These are phyloP conservation scores for Drechslera avenae DNA, from an alignment of 2,329 filamentous ascomycete genomes.

Conservation along the genomic window DNA sequence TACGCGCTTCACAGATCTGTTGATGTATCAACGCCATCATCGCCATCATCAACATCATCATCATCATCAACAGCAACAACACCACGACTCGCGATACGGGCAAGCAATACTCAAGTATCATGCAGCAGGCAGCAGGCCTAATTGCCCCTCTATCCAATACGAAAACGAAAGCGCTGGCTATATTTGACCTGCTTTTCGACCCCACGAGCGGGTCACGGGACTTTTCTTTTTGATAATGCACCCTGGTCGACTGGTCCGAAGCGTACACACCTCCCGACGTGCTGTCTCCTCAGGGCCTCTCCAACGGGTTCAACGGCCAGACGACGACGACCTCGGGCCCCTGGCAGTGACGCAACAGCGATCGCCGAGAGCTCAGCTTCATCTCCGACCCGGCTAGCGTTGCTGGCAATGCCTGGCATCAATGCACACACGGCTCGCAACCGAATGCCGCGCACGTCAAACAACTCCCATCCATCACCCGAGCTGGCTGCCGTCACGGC, in stretches of 20 bases:
- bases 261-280: neutral
- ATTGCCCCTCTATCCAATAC: neutral
- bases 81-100: no score
- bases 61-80: no score
- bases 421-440: constrained; percentile 8
- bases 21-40: no score
- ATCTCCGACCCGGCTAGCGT: constrained; percentile 13
- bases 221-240: constrained; percentile 1
- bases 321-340: neutral
- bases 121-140: no score
- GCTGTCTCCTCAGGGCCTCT: neutral
- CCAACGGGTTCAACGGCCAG: constrained; percentile 14
- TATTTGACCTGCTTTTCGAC: no score
- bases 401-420: constrained; percentile 6
- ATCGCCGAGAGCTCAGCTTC: constrained; percentile 5
- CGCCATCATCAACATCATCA: no score
- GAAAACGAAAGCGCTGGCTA: neutral
- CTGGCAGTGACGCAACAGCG: constrained; percentile 13
- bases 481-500: neutral
- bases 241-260: neutral
- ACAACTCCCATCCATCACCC: constrained; percentile 2
- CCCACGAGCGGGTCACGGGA: constrained; percentile 1
- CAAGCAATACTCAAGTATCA: no score
- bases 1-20: neutral
- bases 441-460: constrained; percentile 6